These are phyloP conservation scores for Hawksworthiomyces lignivorus DNA, from an alignment of 2,329 filamentous ascomycete species.

Conservation along the genomic window DNA sequence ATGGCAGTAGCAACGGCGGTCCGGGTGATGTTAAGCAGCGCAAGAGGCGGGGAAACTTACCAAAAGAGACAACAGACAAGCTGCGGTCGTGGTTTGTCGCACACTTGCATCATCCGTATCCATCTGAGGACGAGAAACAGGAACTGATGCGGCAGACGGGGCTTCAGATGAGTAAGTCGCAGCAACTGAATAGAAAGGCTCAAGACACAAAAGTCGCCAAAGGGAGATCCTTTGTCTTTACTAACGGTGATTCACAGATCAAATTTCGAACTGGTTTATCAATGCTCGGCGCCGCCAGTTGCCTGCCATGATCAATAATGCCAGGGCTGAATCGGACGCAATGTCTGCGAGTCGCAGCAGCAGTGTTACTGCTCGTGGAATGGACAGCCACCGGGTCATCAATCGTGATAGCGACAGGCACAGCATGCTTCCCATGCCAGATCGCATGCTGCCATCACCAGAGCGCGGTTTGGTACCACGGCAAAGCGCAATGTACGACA, in stretches of 20 bases:
- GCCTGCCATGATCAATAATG: conserved; percentile 51
- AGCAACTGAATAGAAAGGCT: no score
- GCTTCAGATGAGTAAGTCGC: conserved; percentile 63
- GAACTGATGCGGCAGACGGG: conserved; percentile 69
- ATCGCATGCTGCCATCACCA: conserved; percentile 1
- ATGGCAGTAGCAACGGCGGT: conserved; percentile 23
- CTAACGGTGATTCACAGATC: conserved; percentile 37
- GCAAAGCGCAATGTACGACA: conserved; percentile 19
- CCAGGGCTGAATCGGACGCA: conserved; percentile 42
- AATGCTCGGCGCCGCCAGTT: conserved; percentile 63
- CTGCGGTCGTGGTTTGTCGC: conserved; percentile 71
- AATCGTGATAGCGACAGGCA: conserved; percentile 15
- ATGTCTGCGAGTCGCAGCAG: conserved; percentile 29
- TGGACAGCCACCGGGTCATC: background rate
- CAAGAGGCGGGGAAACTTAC: conserved; percentile 73
- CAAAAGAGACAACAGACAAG: conserved; percentile 82
- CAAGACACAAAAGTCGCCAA: no score
- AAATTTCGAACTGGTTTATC: conserved; percentile 77
- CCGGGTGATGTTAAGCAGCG: conserved; percentile 42
- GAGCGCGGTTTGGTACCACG: background rate
- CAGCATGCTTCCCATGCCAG: conserved; percentile 8
- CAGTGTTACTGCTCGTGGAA: conserved; percentile 14
- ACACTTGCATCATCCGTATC: conserved; percentile 77
- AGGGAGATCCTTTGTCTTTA: conserved; percentile 1
- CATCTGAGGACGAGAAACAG: conserved; percentile 81